A percentile compares a stretch with the other conserved stretches of the same genome.
These are phyloP conservation scores for Astrothelium subdiscretum DNA, from an alignment of 495 filamentous ascomycete species.

Conservation along the genomic window DNA sequence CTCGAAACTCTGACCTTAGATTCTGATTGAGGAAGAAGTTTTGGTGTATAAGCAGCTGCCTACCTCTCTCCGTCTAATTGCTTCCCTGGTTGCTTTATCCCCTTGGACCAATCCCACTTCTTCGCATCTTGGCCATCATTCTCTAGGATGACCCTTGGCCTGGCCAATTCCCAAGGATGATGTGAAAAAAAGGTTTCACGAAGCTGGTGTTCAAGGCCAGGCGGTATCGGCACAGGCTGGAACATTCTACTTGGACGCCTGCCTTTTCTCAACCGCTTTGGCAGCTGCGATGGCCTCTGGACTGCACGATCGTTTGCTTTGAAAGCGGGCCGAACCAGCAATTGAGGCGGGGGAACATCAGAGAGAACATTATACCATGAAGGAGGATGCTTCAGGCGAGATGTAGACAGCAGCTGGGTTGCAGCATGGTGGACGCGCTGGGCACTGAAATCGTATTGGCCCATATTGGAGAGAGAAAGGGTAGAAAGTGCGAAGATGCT, in stretches of 20 bases:
- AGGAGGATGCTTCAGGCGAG: constrained; percentile 42
- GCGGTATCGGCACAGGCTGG: constrained; percentile 62
- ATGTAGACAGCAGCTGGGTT: constrained; percentile 41
- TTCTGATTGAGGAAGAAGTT: neutral
- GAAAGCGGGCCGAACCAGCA: constrained; percentile 45
- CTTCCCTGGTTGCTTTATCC: constrained; percentile 64
- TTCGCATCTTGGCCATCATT: constrained; percentile 69
- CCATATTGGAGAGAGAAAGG: constrained; percentile 34
- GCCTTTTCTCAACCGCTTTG: constrained; percentile 6
- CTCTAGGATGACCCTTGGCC: constrained; percentile 76
- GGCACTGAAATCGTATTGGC: constrained; percentile 61
- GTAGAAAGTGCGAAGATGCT: neutral
- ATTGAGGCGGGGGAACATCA: constrained; percentile 68
- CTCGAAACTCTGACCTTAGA: neutral
- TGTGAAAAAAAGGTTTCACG: constrained; percentile 75
- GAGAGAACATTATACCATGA: constrained; percentile 66
- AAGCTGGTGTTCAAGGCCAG: constrained; percentile 69
- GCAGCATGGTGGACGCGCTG: constrained; percentile 61
- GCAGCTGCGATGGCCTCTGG: constrained; percentile 6
- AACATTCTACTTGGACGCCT: constrained; percentile 61
- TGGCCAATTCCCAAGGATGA: constrained; percentile 94
- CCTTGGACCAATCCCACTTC: constrained; percentile 55
- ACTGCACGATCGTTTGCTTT: neutral
- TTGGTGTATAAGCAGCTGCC: constrained; percentile 7
- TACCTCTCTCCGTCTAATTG: constrained; percentile 79